Evolutionary conservation across 2,329 filamentous ascomycete genomes (phyloP), one percentile per base, ranked within the genome.

Genomic region (Penicillium sumatraense): DNA sequence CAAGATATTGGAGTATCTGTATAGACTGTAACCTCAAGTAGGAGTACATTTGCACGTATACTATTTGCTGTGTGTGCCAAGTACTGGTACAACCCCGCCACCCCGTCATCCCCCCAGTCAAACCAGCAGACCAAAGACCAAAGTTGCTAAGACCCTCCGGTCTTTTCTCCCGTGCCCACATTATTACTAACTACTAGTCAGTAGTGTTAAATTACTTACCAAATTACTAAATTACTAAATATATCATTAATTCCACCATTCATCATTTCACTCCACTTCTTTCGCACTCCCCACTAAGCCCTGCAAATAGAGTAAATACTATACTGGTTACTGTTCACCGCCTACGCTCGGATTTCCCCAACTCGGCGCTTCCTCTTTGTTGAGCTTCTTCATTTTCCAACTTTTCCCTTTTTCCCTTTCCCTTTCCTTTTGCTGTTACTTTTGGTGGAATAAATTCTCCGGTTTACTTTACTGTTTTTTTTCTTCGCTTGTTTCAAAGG

Each of bases 101-200:
- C 40, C 21, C 21, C 40, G 40, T 42, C 40, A 42, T 42, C 40
- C 16, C 58, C 64, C 63, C 64, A 60, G 63, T 48, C 46, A n/a
- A n/a, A n/a, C n/a, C 36, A 57, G 46, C 41, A 26, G 20, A 27
- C n/a, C 41, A 23, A 29, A 29, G n/a, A n/a, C n/a, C n/a, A 20
- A 14, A 42, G 41, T 29, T 29, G 40, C 41, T 44, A 35, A 38
- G 11, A 49, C 38, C 35, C 18, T 38, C 24, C 16, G 20, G 38
- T 24, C 23, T 21, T 24, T 4, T 10, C 8, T 13, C 20, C 20
- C 10, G 20, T 23, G 33, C 14, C 33, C 33, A 33, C 31, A 4
- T 29, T 11, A 29, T 29, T 29, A 7, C 27, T 11, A 35, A 35
- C 35, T n/a, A n/a, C n/a, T n/a, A n/a, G n/a, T n/a, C n/a, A n/a